Base-by-base conservation (phyloP, 768 basidiomycete species). In the Collybiopsis luxurians region DNA sequence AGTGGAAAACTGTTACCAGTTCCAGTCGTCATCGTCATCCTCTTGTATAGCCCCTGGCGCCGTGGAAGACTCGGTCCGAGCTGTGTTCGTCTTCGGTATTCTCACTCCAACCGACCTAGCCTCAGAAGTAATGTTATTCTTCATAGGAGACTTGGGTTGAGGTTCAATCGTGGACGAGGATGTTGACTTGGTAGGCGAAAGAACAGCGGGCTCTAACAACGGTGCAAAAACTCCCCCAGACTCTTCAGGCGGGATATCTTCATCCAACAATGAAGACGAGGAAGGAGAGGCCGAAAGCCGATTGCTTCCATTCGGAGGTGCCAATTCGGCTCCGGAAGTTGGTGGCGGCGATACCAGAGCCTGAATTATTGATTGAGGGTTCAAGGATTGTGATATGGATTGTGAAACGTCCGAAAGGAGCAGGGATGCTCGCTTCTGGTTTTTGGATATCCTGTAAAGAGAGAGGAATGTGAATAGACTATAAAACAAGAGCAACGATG, bases 381-480 rank as follows among this genome's bases (percentile, higher is more conserved):
- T 34, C 31, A 53, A 11, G 9, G 51, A 53, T 34, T 55, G 53
- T 9, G 53, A 45, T 13, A 55, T 55, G 27, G 54, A 46, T 39
- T 79, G 77, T 4, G 85, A 85, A 19, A 89, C 80, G 65, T 89
- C 88, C 0, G 85, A 80, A 53, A 90, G 65, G 28, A 90, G 75
- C 1, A 80, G 61, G 0, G 87, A 87, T 0, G 87, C 87, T 21
- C 87, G 84, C 69, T 87, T 88, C 57, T 85, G 85, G 62, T 73
- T 77, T 61, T 84, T 87, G 17, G 82, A 73, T 63, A 89, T 80
- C n/a, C 88, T 90, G 36, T 15, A 34, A 56, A 60, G 60, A 59
- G 54, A 39, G n/a, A n/a, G 39, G n/a, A 56, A 21, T 57, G 6
- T 60, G 17, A 17, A 19, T 45, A 28, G 26, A 46, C 30, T 30